These are phyloP conservation scores for Apiosordaria backusii DNA, from an alignment of 495 filamentous ascomycete species.

Conservation along the genomic window DNA sequence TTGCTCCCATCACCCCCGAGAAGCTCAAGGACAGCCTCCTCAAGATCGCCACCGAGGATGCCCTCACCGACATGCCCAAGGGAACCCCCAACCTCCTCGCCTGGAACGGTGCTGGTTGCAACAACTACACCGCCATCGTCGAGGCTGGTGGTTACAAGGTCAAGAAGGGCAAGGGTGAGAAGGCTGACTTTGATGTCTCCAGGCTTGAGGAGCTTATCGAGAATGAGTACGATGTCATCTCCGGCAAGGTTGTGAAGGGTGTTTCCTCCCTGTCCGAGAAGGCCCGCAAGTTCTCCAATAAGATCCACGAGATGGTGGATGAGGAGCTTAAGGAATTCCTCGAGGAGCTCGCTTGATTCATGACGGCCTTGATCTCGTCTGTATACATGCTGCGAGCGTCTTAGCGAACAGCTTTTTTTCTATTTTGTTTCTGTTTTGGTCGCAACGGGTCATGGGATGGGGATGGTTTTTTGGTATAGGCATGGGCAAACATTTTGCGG, in stretches of 20 bases:
- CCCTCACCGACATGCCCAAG: constrained; percentile 76
- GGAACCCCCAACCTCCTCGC: constrained; percentile 86
- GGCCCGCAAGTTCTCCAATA: constrained; percentile 48
- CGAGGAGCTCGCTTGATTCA: constrained; percentile 51
- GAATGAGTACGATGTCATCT: constrained; percentile 54
- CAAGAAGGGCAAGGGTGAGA: constrained; percentile 33
- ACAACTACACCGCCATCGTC: constrained; percentile 86
- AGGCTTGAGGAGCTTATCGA: constrained; percentile 61
- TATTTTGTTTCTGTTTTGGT: constrained; percentile 12
- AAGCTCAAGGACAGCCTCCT: constrained; percentile 90
- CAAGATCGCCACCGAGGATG: constrained; percentile 72
- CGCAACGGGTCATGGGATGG: constrained; percentile 21
- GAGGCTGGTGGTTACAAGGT: constrained; percentile 58
- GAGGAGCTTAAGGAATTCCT: constrained; percentile 68
- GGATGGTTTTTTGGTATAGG: constrained; percentile 29
- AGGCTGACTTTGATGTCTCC: constrained; percentile 33
- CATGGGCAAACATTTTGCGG: constrained; percentile 25
- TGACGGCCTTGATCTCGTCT: constrained; percentile 5
- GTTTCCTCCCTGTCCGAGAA: constrained; percentile 44
- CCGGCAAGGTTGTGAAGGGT: constrained; percentile 50
- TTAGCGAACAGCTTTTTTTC: constrained; percentile 16
- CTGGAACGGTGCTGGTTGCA: constrained; percentile 96
- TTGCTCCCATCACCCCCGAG: constrained; percentile 85
- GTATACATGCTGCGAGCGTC: not conserved
- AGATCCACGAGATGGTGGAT: constrained; percentile 54